Conservation (phyloP, 176 grass and related monocot species). For the Oryza glumipatula region DNA sequence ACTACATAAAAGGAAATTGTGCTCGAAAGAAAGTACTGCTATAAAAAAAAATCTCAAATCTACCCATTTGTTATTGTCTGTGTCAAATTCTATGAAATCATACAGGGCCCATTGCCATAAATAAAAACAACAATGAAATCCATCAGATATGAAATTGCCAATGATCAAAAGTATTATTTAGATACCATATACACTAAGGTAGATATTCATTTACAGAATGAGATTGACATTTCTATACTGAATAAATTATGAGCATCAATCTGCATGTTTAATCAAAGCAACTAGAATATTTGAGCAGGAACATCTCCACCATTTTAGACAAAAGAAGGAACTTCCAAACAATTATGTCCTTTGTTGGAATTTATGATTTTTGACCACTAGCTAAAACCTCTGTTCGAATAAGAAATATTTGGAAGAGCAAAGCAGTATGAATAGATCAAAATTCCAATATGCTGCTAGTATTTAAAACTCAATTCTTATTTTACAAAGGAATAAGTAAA, state of each 20-base stretch:
- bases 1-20: slow-evolving; percentile 22
- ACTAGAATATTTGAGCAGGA: neutral
- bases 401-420: neutral
- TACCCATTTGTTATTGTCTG: neutral
- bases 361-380: neutral
- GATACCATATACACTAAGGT: slow-evolving; percentile 7
- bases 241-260: slow-evolving; percentile 12
- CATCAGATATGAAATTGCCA: neutral
- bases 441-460: neutral
- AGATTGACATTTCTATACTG: neutral
- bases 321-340: neutral
- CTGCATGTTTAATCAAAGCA: slow-evolving; percentile 4
- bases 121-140: neutral
- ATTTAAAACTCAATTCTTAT: neutral
- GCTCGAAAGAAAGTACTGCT: neutral
- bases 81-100: slow-evolving; percentile 22
- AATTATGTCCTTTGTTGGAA: neutral
- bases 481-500: neutral
- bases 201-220: neutral
- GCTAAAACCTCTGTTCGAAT: neutral
- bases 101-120: slow-evolving; percentile 8
- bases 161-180: neutral
- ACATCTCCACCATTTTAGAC: slow-evolving; percentile 4
- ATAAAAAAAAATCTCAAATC: too few species aligned
- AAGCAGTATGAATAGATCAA: neutral